These are phyloP conservation scores for Paraphoma chrysanthemicola DNA, from an alignment of 2,329 filamentous ascomycete species.

Conservation along the genomic window DNA sequence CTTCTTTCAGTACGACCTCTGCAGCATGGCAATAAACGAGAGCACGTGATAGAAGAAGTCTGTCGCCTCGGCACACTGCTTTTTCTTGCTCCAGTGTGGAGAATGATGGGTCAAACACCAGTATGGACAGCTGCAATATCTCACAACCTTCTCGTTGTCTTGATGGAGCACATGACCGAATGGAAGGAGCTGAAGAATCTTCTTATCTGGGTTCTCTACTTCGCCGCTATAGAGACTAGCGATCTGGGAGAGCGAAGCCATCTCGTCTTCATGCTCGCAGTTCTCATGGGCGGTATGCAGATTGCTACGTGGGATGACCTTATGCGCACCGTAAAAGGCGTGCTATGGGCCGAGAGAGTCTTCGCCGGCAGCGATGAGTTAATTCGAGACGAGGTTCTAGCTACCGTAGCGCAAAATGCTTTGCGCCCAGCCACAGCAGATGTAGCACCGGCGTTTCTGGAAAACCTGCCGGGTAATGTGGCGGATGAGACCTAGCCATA, in stretches of 20 bases:
- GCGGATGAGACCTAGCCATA: conserved; percentile 15
- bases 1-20: conserved; percentile 34
- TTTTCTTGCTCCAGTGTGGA: conserved; percentile 37
- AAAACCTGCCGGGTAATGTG: conserved; percentile 8
- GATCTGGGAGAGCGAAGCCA: conserved; percentile 31
- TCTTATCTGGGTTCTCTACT: conserved; percentile 35
- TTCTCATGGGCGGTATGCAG: conserved; percentile 30
- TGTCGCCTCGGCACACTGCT: conserved; percentile 38
- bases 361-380: conserved; percentile 29
- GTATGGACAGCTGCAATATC: conserved; percentile 33
- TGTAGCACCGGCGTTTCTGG: conserved; percentile 4
- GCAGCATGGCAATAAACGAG: conserved; percentile 12
- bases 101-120: conserved; percentile 29
- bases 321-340: conserved; percentile 31
- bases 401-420: conserved; percentile 19
- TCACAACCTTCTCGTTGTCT: conserved; percentile 26
- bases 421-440: conserved; percentile 9
- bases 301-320: conserved; percentile 29
- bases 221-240: conserved; percentile 33
- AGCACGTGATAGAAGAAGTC: conserved; percentile 36
- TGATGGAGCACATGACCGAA: conserved; percentile 29
- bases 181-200: conserved; percentile 39
- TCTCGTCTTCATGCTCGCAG: conserved; percentile 34
- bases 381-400: conserved; percentile 35
- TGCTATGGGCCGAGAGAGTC: conserved; percentile 40